phyloP scores from a whole-genome alignment of 495 filamentous ascomycete species.

The Aspergillus asperescens region DNA sequence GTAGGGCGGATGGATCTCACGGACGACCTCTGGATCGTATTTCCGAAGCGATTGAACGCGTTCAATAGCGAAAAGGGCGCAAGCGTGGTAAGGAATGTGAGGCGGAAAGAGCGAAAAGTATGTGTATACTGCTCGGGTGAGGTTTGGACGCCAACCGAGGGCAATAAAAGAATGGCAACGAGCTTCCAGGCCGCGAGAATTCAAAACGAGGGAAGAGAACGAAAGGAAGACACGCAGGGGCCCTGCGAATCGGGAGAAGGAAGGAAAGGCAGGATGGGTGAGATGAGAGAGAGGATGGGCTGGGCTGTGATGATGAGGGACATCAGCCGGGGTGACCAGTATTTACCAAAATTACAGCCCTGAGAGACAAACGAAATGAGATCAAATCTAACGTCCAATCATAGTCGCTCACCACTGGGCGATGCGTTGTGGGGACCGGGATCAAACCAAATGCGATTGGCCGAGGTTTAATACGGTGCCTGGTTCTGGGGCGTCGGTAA shows the following conservation, averaged over 20 bases:
- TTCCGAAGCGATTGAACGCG: slow-evolving; percentile 3
- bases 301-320: slow-evolving; percentile 6
- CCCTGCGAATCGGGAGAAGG: not conserved
- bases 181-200: slow-evolving; percentile 24
- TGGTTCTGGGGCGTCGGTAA: slow-evolving; percentile 21
- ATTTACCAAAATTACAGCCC: slow-evolving; percentile 13
- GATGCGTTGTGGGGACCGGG: too few relatives aligned
- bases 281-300: not conserved
- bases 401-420: not conserved
- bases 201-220: slow-evolving; percentile 9
- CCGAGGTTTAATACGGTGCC: slow-evolving; percentile 16
- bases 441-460: too few relatives aligned
- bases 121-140: slow-evolving; percentile 10
- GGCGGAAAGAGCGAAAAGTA: slow-evolving; percentile 15
- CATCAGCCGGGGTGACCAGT: slow-evolving; percentile 6
- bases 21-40: not conserved
- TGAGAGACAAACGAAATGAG: slow-evolving; percentile 22
- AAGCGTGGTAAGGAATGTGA: slow-evolving; percentile 24
- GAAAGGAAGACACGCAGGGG: slow-evolving; percentile 4
- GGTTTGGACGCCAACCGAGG: slow-evolving; percentile 16
- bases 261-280: not conserved
- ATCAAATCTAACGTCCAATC: slow-evolving; percentile 15
- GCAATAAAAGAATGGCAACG: slow-evolving; percentile 39
- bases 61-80: slow-evolving; percentile 9
- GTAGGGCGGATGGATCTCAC: not conserved